These are phyloP conservation scores for Gracilaria domingensis DNA, from an alignment of 23 red algal species.

Conservation along the genomic window DNA sequence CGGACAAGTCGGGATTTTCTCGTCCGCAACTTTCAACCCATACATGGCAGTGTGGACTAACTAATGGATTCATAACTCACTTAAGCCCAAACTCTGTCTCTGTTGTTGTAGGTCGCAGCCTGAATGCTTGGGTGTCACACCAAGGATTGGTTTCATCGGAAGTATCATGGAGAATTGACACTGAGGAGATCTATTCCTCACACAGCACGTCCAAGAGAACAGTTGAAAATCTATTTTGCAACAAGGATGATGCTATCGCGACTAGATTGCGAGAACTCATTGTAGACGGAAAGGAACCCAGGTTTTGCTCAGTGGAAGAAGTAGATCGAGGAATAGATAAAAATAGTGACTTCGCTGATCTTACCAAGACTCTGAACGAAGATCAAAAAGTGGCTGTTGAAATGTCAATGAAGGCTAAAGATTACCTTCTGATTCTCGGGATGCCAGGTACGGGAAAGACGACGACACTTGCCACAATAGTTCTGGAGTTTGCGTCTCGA, in stretches of 20 bases:
- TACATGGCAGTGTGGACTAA: constrained; percentile 66
- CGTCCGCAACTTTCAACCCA: neutral
- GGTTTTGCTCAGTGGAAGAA: constrained; percentile 13
- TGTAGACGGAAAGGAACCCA: constrained; percentile 61
- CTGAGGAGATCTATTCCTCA: constrained; percentile 70
- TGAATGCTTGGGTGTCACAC: constrained; percentile 31
- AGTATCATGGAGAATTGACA: constrained; percentile 83
- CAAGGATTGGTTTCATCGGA: constrained; percentile 20
- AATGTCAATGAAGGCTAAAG: constrained; percentile 27
- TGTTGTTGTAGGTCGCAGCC: constrained; percentile 54
- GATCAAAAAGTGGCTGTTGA: constrained; percentile 43
- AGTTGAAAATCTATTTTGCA: constrained; percentile 74
- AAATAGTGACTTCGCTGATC: neutral
- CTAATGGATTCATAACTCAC: constrained; percentile 63
- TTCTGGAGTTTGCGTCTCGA: constrained; percentile 31
- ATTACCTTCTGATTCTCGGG: constrained; percentile 87
- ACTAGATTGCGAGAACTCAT: constrained; percentile 67
- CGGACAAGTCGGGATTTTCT: neutral
- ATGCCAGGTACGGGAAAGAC: constrained; percentile 95
- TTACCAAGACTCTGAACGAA: constrained; percentile 32
- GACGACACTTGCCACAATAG: constrained; percentile 68
- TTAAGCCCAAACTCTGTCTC: neutral
- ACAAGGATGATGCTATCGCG: constrained; percentile 6
- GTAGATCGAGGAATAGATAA: neutral
- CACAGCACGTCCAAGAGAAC: constrained; percentile 70